Percentiles rank a stretch among this genome's conserved stretches.
phyloP scores from a whole-genome alignment of 1,284 basidiomycete genomes.

The Ceraceosorus guamensis region DNA sequence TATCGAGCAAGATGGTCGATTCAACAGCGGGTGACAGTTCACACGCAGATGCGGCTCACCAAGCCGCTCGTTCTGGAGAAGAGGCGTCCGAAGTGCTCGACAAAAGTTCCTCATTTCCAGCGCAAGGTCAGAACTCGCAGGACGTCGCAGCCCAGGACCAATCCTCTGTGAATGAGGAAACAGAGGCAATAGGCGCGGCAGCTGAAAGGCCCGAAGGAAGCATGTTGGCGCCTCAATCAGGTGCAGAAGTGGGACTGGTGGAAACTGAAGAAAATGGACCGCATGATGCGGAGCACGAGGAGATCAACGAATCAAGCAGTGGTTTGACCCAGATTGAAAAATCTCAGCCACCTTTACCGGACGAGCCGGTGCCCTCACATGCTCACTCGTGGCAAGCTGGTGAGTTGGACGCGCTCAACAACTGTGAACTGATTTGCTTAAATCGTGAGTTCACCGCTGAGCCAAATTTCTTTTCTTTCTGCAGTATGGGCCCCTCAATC shows the following conservation, averaged over 20 bases:
- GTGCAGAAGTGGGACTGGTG: neutral
- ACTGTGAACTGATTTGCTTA: neutral
- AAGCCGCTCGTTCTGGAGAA: no score
- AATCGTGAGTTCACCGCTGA: neutral
- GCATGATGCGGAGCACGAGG: neutral
- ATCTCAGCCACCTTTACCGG: neutral
- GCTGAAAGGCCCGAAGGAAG: no score
- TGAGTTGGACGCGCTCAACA: neutral
- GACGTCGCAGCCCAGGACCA: no score
- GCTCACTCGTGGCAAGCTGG: conserved; percentile 10
- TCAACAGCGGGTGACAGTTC: no score
- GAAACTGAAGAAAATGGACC: neutral
- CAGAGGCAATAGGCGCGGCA: no score
- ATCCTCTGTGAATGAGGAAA: no score
- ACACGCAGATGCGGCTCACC: no score
- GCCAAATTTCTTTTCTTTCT: neutral
- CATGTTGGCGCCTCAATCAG: no score
- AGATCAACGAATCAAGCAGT: neutral
- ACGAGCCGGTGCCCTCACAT: neutral
- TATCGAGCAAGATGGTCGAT: no score
- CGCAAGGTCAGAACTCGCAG: no score
- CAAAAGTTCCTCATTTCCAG: no score
- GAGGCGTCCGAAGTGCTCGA: no score
- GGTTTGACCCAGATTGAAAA: neutral
- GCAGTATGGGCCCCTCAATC: conserved; percentile 8